Conservation (phyloP, 192 early-diverging fungal genomes). For the Helicostylum pulchrum region DNA sequence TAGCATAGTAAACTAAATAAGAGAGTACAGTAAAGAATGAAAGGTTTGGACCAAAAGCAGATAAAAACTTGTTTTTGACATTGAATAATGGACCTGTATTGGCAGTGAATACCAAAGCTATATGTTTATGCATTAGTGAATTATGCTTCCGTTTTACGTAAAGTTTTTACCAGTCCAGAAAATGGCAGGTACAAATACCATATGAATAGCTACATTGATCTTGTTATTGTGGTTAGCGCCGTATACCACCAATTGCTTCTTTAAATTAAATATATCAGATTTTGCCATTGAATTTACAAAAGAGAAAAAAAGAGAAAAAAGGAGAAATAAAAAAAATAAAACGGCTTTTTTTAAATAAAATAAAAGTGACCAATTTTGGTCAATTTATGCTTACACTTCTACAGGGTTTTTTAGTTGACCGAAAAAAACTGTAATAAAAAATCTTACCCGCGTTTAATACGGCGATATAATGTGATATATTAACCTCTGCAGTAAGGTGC, state of each 20-base stretch:
- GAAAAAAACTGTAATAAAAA: too few relatives aligned
- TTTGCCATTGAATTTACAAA: constrained; percentile 1
- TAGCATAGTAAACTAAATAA: constrained; percentile 73
- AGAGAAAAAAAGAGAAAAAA: constrained; percentile 13
- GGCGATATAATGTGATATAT: too few relatives aligned
- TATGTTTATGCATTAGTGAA: constrained; percentile 60
- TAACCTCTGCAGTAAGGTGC: too few relatives aligned
- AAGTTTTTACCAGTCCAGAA: constrained; percentile 66
- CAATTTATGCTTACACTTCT: too few relatives aligned
- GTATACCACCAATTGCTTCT: constrained; percentile 75
- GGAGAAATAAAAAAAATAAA: background rate
- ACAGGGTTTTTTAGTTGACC: too few relatives aligned
- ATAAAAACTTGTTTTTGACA: constrained; percentile 1
- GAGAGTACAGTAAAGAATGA: constrained; percentile 49
- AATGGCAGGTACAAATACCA: constrained; percentile 89
- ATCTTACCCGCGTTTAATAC: too few relatives aligned
- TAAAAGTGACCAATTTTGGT: too few relatives aligned
- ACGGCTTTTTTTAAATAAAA: too few relatives aligned
- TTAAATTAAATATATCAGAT: constrained; percentile 70
- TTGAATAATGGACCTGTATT: constrained; percentile 17
- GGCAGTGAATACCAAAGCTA: constrained; percentile 39
- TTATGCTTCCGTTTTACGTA: constrained; percentile 62
- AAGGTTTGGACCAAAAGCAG: constrained; percentile 27
- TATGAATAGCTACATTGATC: constrained; percentile 79
- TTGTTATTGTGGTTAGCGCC: constrained; percentile 79